A percentile compares a stretch with the other conserved stretches of the same genome.
Conservation (phyloP, 306 rosid species). For the Crataegus laevigata region DNA sequence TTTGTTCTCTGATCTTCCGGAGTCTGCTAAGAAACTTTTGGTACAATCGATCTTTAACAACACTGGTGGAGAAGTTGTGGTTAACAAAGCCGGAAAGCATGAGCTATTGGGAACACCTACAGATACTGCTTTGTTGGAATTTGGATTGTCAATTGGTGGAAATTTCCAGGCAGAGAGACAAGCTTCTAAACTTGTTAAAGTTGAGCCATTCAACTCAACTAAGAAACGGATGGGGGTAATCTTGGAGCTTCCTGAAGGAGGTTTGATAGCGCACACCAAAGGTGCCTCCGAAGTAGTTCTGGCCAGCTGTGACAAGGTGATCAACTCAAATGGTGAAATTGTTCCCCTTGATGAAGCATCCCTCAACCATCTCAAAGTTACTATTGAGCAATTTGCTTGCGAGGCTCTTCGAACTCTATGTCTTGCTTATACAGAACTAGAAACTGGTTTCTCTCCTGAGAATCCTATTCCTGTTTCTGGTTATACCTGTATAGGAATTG, state of each 20-base stretch:
- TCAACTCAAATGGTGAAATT: constrained; percentile 62
- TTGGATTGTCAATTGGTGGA: constrained; percentile 81
- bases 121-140: constrained; percentile 73
- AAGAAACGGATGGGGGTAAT: constrained; percentile 88
- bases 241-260: constrained; percentile 66
- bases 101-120: constrained; percentile 90
- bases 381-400: constrained; percentile 68
- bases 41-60: constrained; percentile 74
- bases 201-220: constrained; percentile 89
- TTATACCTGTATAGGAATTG: constrained; percentile 74
- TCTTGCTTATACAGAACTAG: constrained; percentile 77
- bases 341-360: constrained; percentile 75
- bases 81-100: constrained; percentile 56
- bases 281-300: constrained; percentile 92
- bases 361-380: constrained; percentile 42
- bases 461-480: constrained; percentile 77
- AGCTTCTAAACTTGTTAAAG: constrained; percentile 59
- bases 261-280: constrained; percentile 77
- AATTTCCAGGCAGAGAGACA: constrained; percentile 64
- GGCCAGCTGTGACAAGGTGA: constrained; percentile 79
- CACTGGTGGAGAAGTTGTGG: constrained; percentile 91
- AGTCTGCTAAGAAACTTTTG: constrained; percentile 43
- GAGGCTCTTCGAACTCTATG: constrained; percentile 95
- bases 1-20: constrained; percentile 62
- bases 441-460: constrained; percentile 47